Base-by-base conservation (phyloP, 2,329 filamentous ascomycete genomes). In the Pyrenophora graminea region DNA sequence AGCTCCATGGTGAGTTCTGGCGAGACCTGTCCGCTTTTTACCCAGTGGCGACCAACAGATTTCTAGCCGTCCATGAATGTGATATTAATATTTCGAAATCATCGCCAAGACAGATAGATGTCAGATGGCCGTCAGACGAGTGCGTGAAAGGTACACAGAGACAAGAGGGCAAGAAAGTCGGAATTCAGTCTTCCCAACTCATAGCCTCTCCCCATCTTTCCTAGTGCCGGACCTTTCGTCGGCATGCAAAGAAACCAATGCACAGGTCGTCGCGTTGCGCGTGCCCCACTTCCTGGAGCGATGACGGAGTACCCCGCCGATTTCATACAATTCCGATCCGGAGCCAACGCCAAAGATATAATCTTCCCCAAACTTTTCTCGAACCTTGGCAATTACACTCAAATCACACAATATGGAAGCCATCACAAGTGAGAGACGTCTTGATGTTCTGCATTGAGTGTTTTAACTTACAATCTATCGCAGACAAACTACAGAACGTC, bases 321-420 rank as follows among this genome's bases (percentile, higher is more conserved):
- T 55, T 57, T 62, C 54, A 56, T 55, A 59, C 47, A 56, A 64
- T 48, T 69, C 64, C 64, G 66, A 64, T 53, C 56, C 68, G 67
- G 67, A 71, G 58, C 68, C 51, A 56, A 64, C 51, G 50, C 53
- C 49, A 46, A 53, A 45, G 43, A 59, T 65, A 68, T 68, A 67
- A 60, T 55, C 56, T 47, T 52, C 21, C 50, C 55, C 57, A 38
- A 53, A 58, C 39, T 61, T 52, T 43, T 48, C 30, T 31, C 30
- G 6, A 25, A 31, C 47, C 50, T 49, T 53, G 46, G 39, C 38
- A 27, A 55, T 39, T 18, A 32, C 48, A 15, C 44, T 39, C 42
- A 59, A 51, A 53, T 21, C 34, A 59, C 33, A 54, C 59, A 71
- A 42, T n/a, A 74, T 74, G 72, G 71, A 75, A 48, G 61, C 68